Conservation (phyloP, 371 early-diverging fungal species). For the Paramicrosporidium saccamoebae region DNA sequence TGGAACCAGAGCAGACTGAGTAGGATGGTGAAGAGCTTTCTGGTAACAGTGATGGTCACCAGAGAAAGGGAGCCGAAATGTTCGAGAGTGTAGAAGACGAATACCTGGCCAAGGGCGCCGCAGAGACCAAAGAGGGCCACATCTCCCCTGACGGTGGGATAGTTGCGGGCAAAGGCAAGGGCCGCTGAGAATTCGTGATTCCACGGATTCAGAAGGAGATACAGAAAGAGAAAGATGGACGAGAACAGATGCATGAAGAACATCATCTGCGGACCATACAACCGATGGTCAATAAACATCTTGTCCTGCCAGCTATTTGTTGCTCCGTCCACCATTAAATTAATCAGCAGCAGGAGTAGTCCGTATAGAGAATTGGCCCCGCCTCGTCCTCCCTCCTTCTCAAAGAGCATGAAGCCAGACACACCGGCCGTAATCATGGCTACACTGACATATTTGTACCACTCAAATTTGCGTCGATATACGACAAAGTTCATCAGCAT, state of each 20-base stretch:
- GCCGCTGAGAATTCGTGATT: conserved; percentile 44
- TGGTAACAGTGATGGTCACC: conserved; percentile 75
- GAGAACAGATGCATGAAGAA: conserved; percentile 71
- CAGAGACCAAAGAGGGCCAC: conserved; percentile 52
- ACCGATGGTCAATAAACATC: conserved; percentile 32
- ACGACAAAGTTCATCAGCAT: conserved; percentile 71
- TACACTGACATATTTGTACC: conserved; percentile 51
- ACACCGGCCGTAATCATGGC: conserved; percentile 56
- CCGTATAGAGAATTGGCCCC: conserved; percentile 24
- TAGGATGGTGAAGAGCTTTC: conserved; percentile 83
- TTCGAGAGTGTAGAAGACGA: conserved; percentile 78
- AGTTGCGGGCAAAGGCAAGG: conserved; percentile 22
- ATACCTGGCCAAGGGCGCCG: conserved; percentile 86
- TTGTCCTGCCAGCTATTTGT: conserved; percentile 93
- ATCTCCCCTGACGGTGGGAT: conserved; percentile 44
- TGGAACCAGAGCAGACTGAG: conserved; percentile 59
- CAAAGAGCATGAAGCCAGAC: conserved; percentile 56
- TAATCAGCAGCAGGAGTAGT: conserved; percentile 34
- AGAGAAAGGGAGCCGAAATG: conserved; percentile 61
- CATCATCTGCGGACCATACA: conserved; percentile 80
- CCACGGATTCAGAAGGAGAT: conserved; percentile 21
- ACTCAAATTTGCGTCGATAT: conserved; percentile 42
- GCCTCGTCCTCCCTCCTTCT: conserved; percentile 6
- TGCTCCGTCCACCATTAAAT: conserved; percentile 65
- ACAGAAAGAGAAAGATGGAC: conserved; percentile 21